Conservation (phyloP, 306 rosid species). For the Lathyrus tuberosus region DNA sequence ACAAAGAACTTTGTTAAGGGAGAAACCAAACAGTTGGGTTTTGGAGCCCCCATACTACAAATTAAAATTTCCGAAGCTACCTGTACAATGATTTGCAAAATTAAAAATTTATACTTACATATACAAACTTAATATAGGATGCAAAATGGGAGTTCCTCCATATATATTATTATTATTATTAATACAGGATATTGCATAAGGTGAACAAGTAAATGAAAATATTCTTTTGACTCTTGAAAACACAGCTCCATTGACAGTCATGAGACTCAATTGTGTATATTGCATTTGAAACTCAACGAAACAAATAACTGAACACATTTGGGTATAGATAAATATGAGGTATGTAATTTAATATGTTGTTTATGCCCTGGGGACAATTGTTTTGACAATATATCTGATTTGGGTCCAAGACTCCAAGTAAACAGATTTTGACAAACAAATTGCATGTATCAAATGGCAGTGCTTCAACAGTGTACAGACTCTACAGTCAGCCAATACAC, state of each 20-base stretch:
- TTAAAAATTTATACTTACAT: background rate
- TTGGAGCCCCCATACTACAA: background rate
- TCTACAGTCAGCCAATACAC: background rate
- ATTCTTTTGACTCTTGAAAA: background rate
- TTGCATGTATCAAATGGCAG: conserved; percentile 1
- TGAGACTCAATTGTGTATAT: conserved; percentile 8
- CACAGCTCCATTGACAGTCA: conserved; percentile 15
- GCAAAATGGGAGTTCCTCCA: conserved; percentile 1
- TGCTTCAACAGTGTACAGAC: background rate
- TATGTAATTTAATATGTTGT: background rate
- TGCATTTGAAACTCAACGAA: conserved; percentile 28
- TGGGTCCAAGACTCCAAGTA: background rate
- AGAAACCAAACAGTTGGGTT: background rate
- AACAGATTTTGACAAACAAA: conserved; percentile 24
- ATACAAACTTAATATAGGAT: conserved; percentile 4
- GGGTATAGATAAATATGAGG: conserved; percentile 16
- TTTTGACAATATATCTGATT: background rate
- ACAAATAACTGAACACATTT: conserved; percentile 8
- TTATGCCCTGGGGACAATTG: conserved; percentile 5
- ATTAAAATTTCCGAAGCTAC: conserved; percentile 4
- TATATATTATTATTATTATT: background rate
- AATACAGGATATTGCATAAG: background rate
- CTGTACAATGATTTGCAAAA: background rate
- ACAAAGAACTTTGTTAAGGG: conserved; percentile 10
- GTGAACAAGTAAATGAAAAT: background rate